These are phyloP conservation scores for Fusarium burgessii DNA, from an alignment of 2,329 filamentous ascomycete genomes.

Conservation along the genomic window DNA sequence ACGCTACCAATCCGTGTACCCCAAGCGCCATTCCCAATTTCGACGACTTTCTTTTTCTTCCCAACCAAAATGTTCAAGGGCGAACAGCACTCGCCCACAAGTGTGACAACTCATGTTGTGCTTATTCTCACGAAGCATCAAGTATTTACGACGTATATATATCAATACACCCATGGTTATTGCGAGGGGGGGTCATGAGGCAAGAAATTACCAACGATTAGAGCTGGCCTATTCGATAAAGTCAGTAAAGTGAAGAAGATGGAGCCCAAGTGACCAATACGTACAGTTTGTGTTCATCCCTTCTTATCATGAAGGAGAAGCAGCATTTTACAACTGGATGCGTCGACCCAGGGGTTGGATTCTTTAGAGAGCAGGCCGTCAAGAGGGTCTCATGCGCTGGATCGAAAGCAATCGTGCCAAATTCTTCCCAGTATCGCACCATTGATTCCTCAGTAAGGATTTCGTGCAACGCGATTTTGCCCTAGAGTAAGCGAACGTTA, in stretches of 20 bases:
- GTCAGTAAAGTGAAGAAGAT: constrained; percentile 48
- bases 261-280: constrained; percentile 49
- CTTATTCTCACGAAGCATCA: not conserved
- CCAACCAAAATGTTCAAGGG: constrained; percentile 2
- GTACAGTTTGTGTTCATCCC: constrained; percentile 96
- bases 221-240: constrained; percentile 74
- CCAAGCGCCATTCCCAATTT: constrained; percentile 32
- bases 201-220: constrained; percentile 97
- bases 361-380: constrained; percentile 92
- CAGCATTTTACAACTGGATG: constrained; percentile 88
- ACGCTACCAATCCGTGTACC: constrained; percentile 30
- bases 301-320: constrained; percentile 96
- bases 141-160: not conserved
- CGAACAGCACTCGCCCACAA: not conserved
- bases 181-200: constrained; percentile 75
- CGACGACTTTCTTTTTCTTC: constrained; percentile 22
- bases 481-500: constrained; percentile 64
- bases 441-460: constrained; percentile 95
- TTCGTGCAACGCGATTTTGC: constrained; percentile 93
- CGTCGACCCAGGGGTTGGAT: constrained; percentile 75
- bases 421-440: constrained; percentile 99
- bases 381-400: constrained; percentile 92
- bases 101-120: constrained; percentile 3
- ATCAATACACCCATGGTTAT: constrained; percentile 21
- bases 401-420: constrained; percentile 97